These are phyloP conservation scores for Lumnitzera racemosa DNA, from an alignment of 345 rosid species.

Conservation along the genomic window DNA sequence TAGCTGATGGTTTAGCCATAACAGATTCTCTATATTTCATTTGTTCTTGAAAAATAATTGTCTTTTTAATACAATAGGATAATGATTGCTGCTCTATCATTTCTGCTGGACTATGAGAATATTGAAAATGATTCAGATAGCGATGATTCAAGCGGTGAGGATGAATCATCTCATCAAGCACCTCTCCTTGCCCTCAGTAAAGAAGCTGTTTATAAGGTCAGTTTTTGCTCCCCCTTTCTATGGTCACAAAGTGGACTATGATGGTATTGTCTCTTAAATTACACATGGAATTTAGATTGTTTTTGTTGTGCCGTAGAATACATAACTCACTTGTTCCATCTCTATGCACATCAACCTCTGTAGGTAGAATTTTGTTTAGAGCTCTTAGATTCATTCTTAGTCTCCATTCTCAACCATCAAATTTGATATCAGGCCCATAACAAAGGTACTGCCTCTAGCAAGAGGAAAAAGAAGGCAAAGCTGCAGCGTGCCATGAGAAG, in stretches of 20 bases:
- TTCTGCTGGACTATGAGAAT: slow-evolving; percentile 90
- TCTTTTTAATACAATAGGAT: slow-evolving; percentile 39
- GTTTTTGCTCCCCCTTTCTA: neutral
- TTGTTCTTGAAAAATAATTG: slow-evolving; percentile 3
- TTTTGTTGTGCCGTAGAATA: too few species aligned
- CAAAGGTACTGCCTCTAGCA: slow-evolving; percentile 80
- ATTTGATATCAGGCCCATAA: slow-evolving; percentile 51
- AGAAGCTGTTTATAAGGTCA: slow-evolving; percentile 80
- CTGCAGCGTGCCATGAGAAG: slow-evolving; percentile 68
- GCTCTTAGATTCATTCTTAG: neutral
- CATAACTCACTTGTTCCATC: too few species aligned
- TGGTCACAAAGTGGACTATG: neutral
- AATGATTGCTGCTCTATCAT: slow-evolving; percentile 67
- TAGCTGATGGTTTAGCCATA: too few species aligned
- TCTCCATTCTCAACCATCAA: slow-evolving; percentile 2
- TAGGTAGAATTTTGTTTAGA: too few species aligned
- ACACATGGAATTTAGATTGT: too few species aligned
- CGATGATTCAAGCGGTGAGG: slow-evolving; percentile 71
- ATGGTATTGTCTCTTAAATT: neutral
- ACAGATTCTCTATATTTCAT: neutral
- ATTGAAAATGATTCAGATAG: slow-evolving; percentile 57
- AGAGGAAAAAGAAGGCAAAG: slow-evolving; percentile 96
- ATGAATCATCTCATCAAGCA: slow-evolving; percentile 36
- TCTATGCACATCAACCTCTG: too few species aligned
- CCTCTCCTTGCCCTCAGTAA: slow-evolving; percentile 47